A percentile compares a stretch with the other conserved stretches of the same genome.
phyloP scores from a whole-genome alignment of 805 yeast species.

The Maudiozyma bulderi region DNA sequence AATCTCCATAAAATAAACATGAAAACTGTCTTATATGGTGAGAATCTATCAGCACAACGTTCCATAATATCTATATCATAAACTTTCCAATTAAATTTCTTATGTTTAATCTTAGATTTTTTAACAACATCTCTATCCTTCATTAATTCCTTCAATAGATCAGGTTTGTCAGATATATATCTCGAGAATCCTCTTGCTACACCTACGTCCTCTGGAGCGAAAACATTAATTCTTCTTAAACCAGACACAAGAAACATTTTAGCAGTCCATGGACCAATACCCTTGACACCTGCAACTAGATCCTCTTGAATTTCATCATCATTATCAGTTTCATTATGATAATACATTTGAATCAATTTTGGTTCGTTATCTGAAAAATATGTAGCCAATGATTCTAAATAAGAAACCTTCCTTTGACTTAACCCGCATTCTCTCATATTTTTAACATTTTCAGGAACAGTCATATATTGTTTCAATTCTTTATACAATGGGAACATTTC shows the following conservation, averaged over 20 bases:
- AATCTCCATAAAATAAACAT: conserved; percentile 71
- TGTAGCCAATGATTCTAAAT: conserved; percentile 45
- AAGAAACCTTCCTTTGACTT: conserved; percentile 56
- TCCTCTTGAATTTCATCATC: conserved; percentile 41
- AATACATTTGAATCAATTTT: conserved; percentile 32
- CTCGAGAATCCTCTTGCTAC: conserved; percentile 69
- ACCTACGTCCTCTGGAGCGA: conserved; percentile 75
- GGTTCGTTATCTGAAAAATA: conserved; percentile 36
- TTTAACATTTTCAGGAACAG: conserved; percentile 30
- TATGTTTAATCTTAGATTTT: conserved; percentile 30
- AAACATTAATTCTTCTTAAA: conserved; percentile 55
- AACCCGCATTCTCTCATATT: conserved; percentile 56
- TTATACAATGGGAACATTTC: conserved; percentile 44
- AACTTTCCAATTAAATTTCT: conserved; percentile 57
- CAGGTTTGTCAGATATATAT: conserved; percentile 49
- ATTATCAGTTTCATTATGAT: conserved; percentile 12
- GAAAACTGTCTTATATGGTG: conserved; percentile 58
- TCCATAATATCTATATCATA: conserved; percentile 50
- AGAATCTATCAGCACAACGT: conserved; percentile 45
- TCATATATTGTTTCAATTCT: conserved; percentile 30
- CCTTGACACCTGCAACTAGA: conserved; percentile 45
- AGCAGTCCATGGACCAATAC: conserved; percentile 80
- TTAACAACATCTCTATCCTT: conserved; percentile 30
- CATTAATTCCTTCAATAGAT: conserved; percentile 37
- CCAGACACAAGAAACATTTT: conserved; percentile 78